Percentiles rank a stretch among this genome's conserved stretches.
Evolutionary conservation across 139 green algal species (phyloP).

Genomic region (Closterium sp.): DNA sequence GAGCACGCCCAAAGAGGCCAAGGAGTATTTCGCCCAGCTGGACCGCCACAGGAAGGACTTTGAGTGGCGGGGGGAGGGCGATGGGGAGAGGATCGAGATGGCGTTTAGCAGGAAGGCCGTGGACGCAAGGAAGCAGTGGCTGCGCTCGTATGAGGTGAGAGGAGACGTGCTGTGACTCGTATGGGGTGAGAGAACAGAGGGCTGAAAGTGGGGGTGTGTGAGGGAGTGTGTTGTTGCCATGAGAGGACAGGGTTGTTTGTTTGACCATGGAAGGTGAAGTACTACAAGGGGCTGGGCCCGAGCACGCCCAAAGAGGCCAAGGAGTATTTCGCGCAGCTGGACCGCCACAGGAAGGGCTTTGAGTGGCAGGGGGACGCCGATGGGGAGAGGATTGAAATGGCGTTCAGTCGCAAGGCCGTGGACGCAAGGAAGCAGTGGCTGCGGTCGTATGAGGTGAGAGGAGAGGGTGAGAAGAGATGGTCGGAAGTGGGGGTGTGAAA

Average conservation of each 20-base stretch:
- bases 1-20: constrained; percentile 85
- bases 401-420: constrained; percentile 95
- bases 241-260: constrained; percentile 61
- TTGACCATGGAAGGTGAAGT: constrained; percentile 93
- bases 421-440: constrained; percentile 97
- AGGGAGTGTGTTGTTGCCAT: constrained; percentile 71
- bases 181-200: constrained; percentile 10
- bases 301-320: constrained; percentile 87
- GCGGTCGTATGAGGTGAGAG: constrained; percentile 36
- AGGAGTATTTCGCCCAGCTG: constrained; percentile 92
- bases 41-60: constrained; percentile 66
- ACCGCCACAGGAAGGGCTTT: constrained; percentile 66
- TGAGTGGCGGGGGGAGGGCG: constrained; percentile 72
- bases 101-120: constrained; percentile 97
- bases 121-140: constrained; percentile 94
- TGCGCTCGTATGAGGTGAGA: constrained; percentile 57
- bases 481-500: not conserved
- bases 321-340: constrained; percentile 90
- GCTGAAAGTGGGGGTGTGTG: too few species aligned
- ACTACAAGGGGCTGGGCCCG: constrained; percentile 99
- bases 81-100: constrained; percentile 86
- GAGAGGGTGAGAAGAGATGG: too few species aligned
- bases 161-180: constrained; percentile 29
- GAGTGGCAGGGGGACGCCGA: constrained; percentile 75
- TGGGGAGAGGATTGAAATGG: constrained; percentile 84